phyloP scores from a whole-genome alignment of 106 monocot genomes.

The Dioscorea zingiberensis region DNA sequence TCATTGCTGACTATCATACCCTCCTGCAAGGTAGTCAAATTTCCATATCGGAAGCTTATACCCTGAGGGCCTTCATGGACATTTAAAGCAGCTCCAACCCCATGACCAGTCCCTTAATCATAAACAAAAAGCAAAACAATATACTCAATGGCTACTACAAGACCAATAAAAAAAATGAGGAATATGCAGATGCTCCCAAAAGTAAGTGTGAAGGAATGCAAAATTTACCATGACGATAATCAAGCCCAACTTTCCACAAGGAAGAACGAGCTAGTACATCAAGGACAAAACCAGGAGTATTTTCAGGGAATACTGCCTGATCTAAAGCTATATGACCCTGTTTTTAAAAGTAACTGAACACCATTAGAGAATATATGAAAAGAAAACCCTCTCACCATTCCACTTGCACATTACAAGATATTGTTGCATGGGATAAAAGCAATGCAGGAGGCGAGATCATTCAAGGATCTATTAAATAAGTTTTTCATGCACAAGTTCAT shows the following conservation, averaged over 20 bases:
- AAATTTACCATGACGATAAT: conserved; percentile 83
- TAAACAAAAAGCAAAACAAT: neutral
- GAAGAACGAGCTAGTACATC: conserved; percentile 85
- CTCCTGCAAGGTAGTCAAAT: conserved; percentile 76
- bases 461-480: too few relatives aligned
- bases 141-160: neutral
- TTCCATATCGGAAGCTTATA: conserved; percentile 92
- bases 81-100: conserved; percentile 97
- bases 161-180: neutral
- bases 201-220: neutral
- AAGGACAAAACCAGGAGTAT: conserved; percentile 94
- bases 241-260: conserved; percentile 95
- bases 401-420: too few relatives aligned
- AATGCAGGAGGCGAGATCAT: too few relatives aligned
- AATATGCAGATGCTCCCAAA: neutral
- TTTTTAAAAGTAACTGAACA: neutral
- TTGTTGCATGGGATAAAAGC: too few relatives aligned
- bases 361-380: too few relatives aligned
- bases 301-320: conserved; percentile 86
- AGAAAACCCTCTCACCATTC: too few relatives aligned
- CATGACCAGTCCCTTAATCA: conserved; percentile 92
- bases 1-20: conserved; percentile 99
- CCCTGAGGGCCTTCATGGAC: conserved; percentile 98
- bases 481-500: too few relatives aligned
- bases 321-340: conserved; percentile 98